phyloP scores from a whole-genome alignment of 352 stramenopile species.

The Phytophthora pinifolia region DNA sequence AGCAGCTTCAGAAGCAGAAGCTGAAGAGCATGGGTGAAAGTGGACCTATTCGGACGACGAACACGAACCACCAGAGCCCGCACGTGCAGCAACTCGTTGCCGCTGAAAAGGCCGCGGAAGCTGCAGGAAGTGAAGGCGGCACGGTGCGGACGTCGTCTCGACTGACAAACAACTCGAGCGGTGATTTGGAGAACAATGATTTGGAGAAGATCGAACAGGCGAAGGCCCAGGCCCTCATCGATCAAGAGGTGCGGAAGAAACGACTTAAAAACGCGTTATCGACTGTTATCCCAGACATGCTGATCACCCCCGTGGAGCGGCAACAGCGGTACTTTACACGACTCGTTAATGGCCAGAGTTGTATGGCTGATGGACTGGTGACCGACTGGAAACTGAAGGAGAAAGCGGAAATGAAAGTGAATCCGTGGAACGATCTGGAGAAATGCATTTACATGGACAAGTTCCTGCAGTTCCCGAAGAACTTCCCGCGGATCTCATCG shows the following conservation, averaged over 20 bases:
- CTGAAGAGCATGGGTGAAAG: conserved; percentile 27
- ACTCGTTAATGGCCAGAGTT: conserved; percentile 58
- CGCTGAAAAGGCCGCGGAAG: conserved; percentile 36
- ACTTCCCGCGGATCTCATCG: conserved; percentile 97
- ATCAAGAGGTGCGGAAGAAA: conserved; percentile 85
- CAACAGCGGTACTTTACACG: conserved; percentile 53
- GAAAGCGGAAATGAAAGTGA: conserved; percentile 79
- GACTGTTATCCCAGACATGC: conserved; percentile 85
- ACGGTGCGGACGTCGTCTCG: conserved; percentile 79
- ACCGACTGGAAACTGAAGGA: conserved; percentile 67
- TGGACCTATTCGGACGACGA: conserved; percentile 33
- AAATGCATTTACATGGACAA: conserved; percentile 99
- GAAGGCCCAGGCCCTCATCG: conserved; percentile 67
- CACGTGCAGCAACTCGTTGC: conserved; percentile 41
- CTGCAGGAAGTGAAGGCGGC: conserved; percentile 23
- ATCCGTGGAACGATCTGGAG: conserved; percentile 98
- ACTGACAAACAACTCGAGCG: conserved; percentile 85
- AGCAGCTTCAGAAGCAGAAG: conserved; percentile 64
- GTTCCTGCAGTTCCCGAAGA: conserved; percentile 99
- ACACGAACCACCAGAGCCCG: conserved; percentile 43
- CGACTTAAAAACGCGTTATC: conserved; percentile 81
- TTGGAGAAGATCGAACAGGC: conserved; percentile 84
- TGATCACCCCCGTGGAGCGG: conserved; percentile 62
- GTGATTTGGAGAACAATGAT: conserved; percentile 69
- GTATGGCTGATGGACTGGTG: conserved; percentile 62